A percentile compares a stretch with the other conserved stretches of the same genome.
Evolutionary conservation across 2,329 filamentous ascomycete species (phyloP).

Genomic region (Calonectria honghensis): DNA sequence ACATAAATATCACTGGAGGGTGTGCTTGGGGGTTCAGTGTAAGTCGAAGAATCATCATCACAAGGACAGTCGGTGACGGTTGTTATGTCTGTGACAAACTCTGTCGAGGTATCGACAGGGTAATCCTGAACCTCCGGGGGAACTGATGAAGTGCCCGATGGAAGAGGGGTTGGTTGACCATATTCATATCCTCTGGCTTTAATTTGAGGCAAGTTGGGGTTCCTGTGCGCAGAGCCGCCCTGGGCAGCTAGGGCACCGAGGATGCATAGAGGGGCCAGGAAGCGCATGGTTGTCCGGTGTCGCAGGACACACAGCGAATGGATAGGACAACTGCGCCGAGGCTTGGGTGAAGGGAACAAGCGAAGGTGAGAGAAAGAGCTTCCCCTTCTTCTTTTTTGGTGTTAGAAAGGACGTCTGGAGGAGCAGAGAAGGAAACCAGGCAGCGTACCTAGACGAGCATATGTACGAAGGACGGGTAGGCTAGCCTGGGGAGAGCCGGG

Average conservation of each 20-base stretch:
- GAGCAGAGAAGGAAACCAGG: constrained; percentile 17
- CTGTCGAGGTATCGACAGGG: not conserved
- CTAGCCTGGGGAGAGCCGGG: constrained; percentile 43
- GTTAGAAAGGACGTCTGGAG: constrained; percentile 35
- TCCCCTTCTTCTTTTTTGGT: constrained; percentile 30
- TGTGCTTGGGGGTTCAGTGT: not conserved
- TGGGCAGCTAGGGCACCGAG: constrained; percentile 47
- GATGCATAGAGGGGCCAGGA: constrained; percentile 46
- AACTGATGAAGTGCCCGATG: not conserved
- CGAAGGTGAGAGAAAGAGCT: constrained; percentile 48
- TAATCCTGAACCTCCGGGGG: not conserved
- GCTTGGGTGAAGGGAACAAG: constrained; percentile 35
- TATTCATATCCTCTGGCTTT: not conserved
- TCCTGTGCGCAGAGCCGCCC: constrained; percentile 41
- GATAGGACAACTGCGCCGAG: constrained; percentile 35
- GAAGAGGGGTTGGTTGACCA: not conserved
- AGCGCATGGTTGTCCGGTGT: constrained; percentile 48
- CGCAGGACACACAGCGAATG: constrained; percentile 39
- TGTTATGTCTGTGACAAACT: not conserved
- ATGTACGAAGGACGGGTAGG: constrained; percentile 44
- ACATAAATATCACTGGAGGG: too few species aligned
- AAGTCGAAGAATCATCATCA: not conserved
- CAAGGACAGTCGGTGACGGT: not conserved
- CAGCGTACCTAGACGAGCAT: constrained; percentile 42
- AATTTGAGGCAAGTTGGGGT: constrained; percentile 35